These are phyloP conservation scores for Eimeria praecox DNA, from an alignment of 169 alveolate genomes.

Conservation along the genomic window DNA sequence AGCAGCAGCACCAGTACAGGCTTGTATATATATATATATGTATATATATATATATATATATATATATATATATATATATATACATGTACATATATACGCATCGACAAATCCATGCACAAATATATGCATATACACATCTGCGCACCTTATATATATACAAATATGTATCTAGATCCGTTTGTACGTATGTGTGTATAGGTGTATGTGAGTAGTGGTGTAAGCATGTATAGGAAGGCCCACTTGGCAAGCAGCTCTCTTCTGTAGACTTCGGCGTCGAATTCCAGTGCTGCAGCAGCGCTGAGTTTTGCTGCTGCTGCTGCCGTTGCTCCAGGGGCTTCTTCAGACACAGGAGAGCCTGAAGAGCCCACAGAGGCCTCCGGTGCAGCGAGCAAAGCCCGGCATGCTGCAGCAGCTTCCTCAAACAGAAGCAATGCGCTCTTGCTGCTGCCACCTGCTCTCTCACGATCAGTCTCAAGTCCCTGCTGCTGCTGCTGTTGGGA, in stretches of 20 bases:
- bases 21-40: not conserved
- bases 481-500: conserved; percentile 26
- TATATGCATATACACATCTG: not conserved
- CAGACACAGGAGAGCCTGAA: not conserved
- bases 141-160: not conserved
- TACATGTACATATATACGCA: not conserved
- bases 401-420: conserved; percentile 26
- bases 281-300: not conserved
- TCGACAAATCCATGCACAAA: not conserved
- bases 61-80: not conserved
- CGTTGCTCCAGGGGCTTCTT: not conserved
- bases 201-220: not conserved
- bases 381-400: conserved; percentile 17
- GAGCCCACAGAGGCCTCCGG: not conserved
- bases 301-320: not conserved
- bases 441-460: not conserved
- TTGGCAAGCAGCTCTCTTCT: conserved; percentile 22
- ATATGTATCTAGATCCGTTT: not conserved
- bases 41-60: not conserved
- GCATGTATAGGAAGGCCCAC: not conserved
- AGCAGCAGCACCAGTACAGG: not conserved
- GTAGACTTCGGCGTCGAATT: conserved; percentile 35
- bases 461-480: not conserved
- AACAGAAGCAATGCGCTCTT: conserved; percentile 16
- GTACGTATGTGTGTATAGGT: not conserved